Evolutionary conservation across 2,329 filamentous ascomycete genomes (phyloP).

Genomic region (Aspergillus luchuensis): DNA sequence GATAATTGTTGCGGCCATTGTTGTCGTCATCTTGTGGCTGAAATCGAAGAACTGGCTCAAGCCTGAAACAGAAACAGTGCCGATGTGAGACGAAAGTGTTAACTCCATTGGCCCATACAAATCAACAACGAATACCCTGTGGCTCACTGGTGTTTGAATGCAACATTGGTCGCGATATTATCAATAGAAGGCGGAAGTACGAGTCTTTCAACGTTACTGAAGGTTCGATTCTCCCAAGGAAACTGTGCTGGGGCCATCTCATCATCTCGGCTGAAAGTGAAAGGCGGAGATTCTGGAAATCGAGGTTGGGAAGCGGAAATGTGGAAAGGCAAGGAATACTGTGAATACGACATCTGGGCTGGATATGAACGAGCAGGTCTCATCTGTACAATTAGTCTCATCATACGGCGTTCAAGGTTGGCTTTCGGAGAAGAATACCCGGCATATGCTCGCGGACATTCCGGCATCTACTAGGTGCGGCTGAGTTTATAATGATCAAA

Average conservation of each 20-base stretch:
- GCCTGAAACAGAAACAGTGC: background rate
- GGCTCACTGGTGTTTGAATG: background rate
- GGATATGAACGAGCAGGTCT: conserved; percentile 16
- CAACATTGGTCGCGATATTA: too few species aligned
- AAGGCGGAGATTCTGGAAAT: background rate
- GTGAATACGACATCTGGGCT: background rate
- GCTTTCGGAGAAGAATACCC: conserved; percentile 9
- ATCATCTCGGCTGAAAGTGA: too few species aligned
- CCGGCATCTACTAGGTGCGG: background rate
- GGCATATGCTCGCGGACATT: background rate
- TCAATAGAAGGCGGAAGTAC: too few species aligned
- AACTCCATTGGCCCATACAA: background rate
- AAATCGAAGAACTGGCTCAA: conserved; percentile 38
- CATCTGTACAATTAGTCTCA: background rate
- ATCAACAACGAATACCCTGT: background rate
- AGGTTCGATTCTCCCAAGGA: too few species aligned
- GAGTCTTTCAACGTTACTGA: too few species aligned
- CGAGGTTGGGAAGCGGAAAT: background rate
- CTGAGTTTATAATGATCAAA: background rate
- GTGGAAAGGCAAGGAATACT: background rate
- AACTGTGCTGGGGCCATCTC: too few species aligned
- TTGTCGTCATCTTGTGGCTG: conserved; percentile 50
- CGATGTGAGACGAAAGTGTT: background rate
- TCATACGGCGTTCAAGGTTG: conserved; percentile 6
- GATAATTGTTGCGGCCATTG: conserved; percentile 46